Conservation (phyloP, 192 early-diverging fungal genomes). For the Coemansia sp. region DNA sequence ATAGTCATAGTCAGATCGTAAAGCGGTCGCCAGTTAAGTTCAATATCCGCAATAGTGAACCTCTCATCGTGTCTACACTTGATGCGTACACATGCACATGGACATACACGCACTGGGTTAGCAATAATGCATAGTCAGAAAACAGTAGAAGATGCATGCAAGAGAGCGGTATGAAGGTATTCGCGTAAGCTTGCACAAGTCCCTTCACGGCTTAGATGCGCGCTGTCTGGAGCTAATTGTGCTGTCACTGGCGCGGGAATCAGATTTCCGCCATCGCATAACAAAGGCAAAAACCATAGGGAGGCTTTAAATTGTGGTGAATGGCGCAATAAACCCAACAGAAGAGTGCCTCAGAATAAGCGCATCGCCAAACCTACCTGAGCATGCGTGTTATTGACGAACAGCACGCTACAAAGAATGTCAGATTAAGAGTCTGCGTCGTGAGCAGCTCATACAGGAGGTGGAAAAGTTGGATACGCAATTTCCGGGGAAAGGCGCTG, state of each 20-base stretch:
- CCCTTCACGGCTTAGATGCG: background rate
- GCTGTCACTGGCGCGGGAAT: background rate
- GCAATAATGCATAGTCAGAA: background rate
- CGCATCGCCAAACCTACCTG: conserved; percentile 54
- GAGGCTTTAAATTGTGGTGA: background rate
- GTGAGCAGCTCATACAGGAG: conserved; percentile 66
- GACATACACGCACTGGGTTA: background rate
- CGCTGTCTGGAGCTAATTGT: background rate
- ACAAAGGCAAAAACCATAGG: background rate
- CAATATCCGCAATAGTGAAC: conserved; percentile 61
- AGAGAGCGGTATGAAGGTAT: background rate
- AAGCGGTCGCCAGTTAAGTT: conserved; percentile 74
- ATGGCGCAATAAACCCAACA: background rate
- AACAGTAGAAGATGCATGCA: background rate
- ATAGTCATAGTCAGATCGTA: conserved; percentile 60
- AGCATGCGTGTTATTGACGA: conserved; percentile 61
- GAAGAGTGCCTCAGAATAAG: background rate
- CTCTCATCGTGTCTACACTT: conserved; percentile 46
- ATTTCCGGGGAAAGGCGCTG: conserved; percentile 15
- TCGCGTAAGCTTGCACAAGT: background rate
- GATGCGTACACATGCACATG: background rate
- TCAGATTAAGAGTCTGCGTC: conserved; percentile 65
- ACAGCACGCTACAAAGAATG: conserved; percentile 65
- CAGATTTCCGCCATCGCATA: background rate
- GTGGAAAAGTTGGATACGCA: conserved; percentile 34